Conservation (phyloP, 1,284 basidiomycete species). For the Chalciporus piperatoides region DNA sequence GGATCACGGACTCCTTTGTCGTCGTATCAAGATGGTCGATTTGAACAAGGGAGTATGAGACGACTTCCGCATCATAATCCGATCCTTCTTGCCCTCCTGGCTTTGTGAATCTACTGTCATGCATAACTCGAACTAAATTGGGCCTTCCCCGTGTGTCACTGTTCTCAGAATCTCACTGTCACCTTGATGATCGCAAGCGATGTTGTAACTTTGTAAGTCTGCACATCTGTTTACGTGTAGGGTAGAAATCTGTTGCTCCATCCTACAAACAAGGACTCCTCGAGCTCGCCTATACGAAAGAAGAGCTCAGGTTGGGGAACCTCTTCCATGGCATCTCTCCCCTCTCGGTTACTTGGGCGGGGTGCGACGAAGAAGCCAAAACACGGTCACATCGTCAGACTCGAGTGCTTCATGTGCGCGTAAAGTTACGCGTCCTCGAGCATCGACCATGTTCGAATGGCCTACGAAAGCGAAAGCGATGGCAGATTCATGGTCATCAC, state of each 20-base stretch:
- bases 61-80: neutral
- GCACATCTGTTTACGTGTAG: neutral
- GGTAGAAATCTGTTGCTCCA: neutral
- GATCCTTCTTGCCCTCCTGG: neutral
- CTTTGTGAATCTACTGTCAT: neutral
- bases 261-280: constrained; percentile 12
- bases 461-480: too few relatives aligned
- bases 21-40: too few relatives aligned
- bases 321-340: constrained; percentile 1
- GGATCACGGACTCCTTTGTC: neutral
- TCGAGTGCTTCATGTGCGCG: constrained; percentile 1
- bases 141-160: neutral
- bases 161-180: neutral
- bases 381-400: constrained; percentile 5
- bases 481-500: constrained; percentile 7
- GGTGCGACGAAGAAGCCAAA: neutral
- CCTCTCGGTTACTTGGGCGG: constrained; percentile 10
- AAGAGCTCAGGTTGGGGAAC: constrained; percentile 1
- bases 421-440: constrained; percentile 7
- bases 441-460: constrained; percentile 19
- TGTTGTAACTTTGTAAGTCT: neutral
- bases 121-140: constrained; percentile 9
- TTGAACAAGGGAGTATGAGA: too few relatives aligned
- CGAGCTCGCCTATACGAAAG: constrained; percentile 8
- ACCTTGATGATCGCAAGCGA: constrained; percentile 21